Evolutionary conservation across 140 eudicot species (phyloP).

Genomic region (Stevia rebaudiana): DNA sequence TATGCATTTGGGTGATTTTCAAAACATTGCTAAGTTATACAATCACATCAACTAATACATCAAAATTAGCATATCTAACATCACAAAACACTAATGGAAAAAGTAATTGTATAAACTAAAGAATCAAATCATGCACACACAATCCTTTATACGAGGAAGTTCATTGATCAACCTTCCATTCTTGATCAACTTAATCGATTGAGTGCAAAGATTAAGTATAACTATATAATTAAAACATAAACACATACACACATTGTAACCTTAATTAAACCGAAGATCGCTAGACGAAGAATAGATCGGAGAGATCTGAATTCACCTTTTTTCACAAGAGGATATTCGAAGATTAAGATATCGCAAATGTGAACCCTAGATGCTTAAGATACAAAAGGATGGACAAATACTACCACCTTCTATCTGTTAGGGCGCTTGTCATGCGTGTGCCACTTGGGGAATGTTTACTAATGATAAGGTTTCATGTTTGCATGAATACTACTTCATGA

Average conservation of each 20-base stretch:
- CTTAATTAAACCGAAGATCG: constrained; percentile 13
- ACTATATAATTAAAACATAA: neutral
- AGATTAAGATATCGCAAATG: neutral
- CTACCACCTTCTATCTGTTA: neutral
- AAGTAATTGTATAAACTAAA: constrained; percentile 2
- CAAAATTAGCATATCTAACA: constrained; percentile 5
- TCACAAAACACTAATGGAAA: constrained; percentile 3
- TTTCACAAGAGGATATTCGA: neutral
- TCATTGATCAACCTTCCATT: constrained; percentile 20
- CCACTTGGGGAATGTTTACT: neutral
- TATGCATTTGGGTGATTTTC: constrained; percentile 4
- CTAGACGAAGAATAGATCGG: neutral
- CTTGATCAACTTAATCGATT: constrained; percentile 13
- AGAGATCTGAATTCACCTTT: constrained; percentile 10
- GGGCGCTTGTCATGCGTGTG: neutral
- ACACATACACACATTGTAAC: constrained; percentile 7
- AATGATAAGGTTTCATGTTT: neutral
- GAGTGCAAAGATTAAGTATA: constrained; percentile 12
- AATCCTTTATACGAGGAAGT: neutral
- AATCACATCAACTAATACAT: neutral
- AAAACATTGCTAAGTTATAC: neutral
- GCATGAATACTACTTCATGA: neutral
- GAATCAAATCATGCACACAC: constrained; percentile 7
- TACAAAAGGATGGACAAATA: neutral
- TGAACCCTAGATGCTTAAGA: neutral